Evolutionary conservation across 257 asterid genomes (phyloP).

Genomic region (Prunella vulgaris): DNA sequence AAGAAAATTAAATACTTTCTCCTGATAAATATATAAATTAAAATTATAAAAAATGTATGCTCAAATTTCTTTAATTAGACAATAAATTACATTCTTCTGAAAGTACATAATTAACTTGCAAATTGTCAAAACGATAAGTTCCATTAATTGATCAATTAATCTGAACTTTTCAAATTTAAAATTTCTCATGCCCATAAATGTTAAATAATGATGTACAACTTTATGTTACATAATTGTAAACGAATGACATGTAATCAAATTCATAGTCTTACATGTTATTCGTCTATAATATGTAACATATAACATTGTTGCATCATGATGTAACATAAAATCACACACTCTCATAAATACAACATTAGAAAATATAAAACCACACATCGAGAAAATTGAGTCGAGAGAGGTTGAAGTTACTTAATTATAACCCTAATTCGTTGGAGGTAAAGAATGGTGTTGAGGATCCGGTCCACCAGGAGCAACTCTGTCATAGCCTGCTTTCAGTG

Average conservation of each 20-base stretch:
- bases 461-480: conserved; percentile 42
- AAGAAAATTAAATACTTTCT: background rate
- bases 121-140: background rate
- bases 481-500: conserved; percentile 9
- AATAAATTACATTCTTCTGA: background rate
- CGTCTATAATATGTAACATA: background rate
- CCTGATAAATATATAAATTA: background rate
- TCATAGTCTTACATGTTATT: background rate
- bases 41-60: background rate
- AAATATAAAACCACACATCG: background rate
- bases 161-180: background rate
- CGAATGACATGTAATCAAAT: background rate
- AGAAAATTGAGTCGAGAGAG: background rate
- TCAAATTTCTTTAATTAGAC: background rate
- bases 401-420: background rate
- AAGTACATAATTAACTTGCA: background rate
- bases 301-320: background rate
- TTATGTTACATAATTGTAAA: background rate
- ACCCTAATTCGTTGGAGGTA: conserved; percentile 13
- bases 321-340: background rate
- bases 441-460: conserved; percentile 42
- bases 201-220: background rate
- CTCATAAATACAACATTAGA: background rate
- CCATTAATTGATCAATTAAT: background rate
- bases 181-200: background rate